Percentiles rank a stretch among this genome's conserved stretches.
phyloP scores from a whole-genome alignment of 2,329 filamentous ascomycete species.

The Fulvia fulva region DNA sequence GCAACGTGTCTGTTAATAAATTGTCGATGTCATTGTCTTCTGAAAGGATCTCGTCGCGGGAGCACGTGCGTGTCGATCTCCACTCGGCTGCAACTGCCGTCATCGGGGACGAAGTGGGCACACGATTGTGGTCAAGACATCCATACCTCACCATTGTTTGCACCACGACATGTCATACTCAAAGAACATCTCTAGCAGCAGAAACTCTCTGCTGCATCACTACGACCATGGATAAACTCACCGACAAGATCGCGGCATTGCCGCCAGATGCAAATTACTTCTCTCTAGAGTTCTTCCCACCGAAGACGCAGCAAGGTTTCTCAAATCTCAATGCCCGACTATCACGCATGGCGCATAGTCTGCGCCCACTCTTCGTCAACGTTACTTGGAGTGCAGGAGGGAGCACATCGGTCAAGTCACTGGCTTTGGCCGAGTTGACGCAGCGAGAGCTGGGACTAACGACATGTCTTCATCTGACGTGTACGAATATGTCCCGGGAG shows the following conservation, averaged over 20 bases:
- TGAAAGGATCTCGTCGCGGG: background rate
- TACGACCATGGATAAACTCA: slow-evolving; percentile 53
- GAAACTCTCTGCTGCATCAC: slow-evolving; percentile 7
- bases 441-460: slow-evolving; percentile 88
- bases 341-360: slow-evolving; percentile 87
- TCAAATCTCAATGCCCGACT: slow-evolving; percentile 89
- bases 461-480: slow-evolving; percentile 92
- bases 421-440: slow-evolving; percentile 92
- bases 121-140: background rate
- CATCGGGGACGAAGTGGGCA: background rate
- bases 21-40: background rate
- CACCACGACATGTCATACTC: background rate
- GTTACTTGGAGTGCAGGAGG: slow-evolving; percentile 98
- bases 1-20: too few species aligned
- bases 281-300: slow-evolving; percentile 98
- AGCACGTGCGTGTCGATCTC: background rate
- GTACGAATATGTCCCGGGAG: slow-evolving; percentile 90
- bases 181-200: slow-evolving; percentile 4
- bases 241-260: slow-evolving; percentile 89
- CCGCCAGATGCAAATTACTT: slow-evolving; percentile 80
- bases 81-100: background rate
- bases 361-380: slow-evolving; percentile 90
- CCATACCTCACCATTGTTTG: background rate
- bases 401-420: slow-evolving; percentile 82
- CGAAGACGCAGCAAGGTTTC: slow-evolving; percentile 93